Percentiles rank a stretch among this genome's conserved stretches.
Conservation (phyloP, 805 yeast species). For the Candida verbasci region DNA sequence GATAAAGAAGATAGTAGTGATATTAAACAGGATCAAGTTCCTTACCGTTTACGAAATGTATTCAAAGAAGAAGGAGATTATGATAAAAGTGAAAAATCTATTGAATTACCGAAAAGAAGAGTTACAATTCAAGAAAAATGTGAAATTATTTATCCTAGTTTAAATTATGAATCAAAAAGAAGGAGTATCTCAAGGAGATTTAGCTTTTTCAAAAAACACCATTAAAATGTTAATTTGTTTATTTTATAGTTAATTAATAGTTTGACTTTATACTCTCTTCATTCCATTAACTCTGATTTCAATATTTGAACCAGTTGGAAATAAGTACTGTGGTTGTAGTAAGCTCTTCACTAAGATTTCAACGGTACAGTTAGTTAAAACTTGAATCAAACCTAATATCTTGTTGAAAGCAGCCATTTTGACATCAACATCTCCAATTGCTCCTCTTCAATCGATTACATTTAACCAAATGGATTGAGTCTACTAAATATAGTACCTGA, state of each 20-base stretch:
- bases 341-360: too few species aligned
- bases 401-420: too few species aligned
- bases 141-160: conserved; percentile 5
- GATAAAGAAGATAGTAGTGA: too few species aligned
- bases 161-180: not conserved
- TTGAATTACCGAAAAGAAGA: conserved; percentile 1
- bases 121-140: conserved; percentile 5
- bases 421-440: too few species aligned
- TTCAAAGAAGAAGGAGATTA: not conserved
- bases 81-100: not conserved
- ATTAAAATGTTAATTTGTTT: not conserved
- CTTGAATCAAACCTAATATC: too few species aligned
- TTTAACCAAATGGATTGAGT: conserved; percentile 37
- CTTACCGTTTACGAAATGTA: not conserved
- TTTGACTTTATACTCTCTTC: too few species aligned
- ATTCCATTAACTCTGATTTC: too few species aligned
- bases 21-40: not conserved
- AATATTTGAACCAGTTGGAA: too few species aligned
- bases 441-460: too few species aligned
- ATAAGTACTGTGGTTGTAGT: too few species aligned
- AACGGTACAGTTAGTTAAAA: too few species aligned
- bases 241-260: too few species aligned
- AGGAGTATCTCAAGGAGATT: conserved; percentile 4
- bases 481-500: conserved; percentile 44
- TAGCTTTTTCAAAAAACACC: conserved; percentile 5